phyloP scores from a whole-genome alignment of 768 basidiomycete species.

The Suillus weaverae region DNA sequence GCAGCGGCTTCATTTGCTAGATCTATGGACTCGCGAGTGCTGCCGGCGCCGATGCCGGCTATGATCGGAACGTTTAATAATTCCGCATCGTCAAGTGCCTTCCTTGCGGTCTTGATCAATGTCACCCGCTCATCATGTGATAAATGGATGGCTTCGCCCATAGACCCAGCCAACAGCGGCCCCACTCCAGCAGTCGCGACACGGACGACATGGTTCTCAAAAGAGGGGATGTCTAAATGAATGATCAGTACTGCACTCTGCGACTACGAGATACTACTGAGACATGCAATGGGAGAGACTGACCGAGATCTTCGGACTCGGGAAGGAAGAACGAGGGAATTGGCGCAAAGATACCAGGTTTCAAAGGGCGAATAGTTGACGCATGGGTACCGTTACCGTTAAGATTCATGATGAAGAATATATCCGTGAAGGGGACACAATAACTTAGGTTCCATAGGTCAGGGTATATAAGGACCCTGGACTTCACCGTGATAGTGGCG shows the following conservation, averaged over 20 bases:
- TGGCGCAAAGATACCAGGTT: slow-evolving; percentile 80
- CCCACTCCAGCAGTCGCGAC: slow-evolving; percentile 67
- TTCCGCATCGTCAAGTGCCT: slow-evolving; percentile 67
- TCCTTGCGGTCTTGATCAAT: slow-evolving; percentile 67
- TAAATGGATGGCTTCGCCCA: slow-evolving; percentile 83
- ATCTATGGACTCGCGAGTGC: slow-evolving; percentile 80
- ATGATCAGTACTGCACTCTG: slow-evolving; percentile 11
- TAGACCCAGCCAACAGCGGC: slow-evolving; percentile 75
- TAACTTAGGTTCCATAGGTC: neutral
- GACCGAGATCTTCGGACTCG: slow-evolving; percentile 80
- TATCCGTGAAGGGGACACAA: neutral
- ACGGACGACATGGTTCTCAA: slow-evolving; percentile 65
- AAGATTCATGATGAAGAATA: slow-evolving; percentile 36
- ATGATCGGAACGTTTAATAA: slow-evolving; percentile 64
- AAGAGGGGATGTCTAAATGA: slow-evolving; percentile 56
- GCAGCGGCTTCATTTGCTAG: slow-evolving; percentile 74
- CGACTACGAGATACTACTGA: slow-evolving; percentile 16
- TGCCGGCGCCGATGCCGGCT: slow-evolving; percentile 80
- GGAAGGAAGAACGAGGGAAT: slow-evolving; percentile 83
- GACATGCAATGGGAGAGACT: slow-evolving; percentile 29
- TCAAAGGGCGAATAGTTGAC: slow-evolving; percentile 52
- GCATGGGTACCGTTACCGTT: slow-evolving; percentile 22
- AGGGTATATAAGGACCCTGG: slow-evolving; percentile 16
- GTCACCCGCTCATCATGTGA: slow-evolving; percentile 63
- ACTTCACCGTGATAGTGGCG: slow-evolving; percentile 1